Percentiles rank a stretch among this genome's conserved stretches.
Evolutionary conservation across 768 basidiomycete species (phyloP).

Genomic region (Lentinula sp.): DNA sequence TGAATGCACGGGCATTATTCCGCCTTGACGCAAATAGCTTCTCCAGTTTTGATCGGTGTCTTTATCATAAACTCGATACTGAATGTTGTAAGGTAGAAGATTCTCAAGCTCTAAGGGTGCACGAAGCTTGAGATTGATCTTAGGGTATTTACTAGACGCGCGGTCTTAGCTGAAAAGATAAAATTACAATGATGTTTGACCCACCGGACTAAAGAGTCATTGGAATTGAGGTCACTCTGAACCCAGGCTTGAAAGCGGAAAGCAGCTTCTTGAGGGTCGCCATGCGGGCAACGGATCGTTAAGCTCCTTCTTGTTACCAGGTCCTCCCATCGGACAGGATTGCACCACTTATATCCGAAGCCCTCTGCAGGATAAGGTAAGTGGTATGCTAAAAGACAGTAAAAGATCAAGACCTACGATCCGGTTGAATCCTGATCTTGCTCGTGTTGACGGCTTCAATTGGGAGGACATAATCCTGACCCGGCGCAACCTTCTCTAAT

Average conservation of each 20-base stretch:
- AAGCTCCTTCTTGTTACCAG: conserved; percentile 63
- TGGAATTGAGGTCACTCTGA: conserved; percentile 47
- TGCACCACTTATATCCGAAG: conserved; percentile 93
- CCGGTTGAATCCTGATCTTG: conserved; percentile 82
- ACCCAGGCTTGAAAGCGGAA: conserved; percentile 95
- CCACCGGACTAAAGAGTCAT: conserved; percentile 47
- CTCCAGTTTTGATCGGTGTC: conserved; percentile 91
- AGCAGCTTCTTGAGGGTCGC: conserved; percentile 73
- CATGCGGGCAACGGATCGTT: conserved; percentile 81
- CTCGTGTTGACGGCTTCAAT: conserved; percentile 83
- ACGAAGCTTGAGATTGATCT: conserved; percentile 77
- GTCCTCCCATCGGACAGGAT: conserved; percentile 86
- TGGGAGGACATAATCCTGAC: conserved; percentile 83
- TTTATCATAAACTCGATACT: conserved; percentile 97
- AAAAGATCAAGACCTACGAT: conserved; percentile 55
- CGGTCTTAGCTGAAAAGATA: conserved; percentile 1
- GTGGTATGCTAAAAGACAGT: background rate
- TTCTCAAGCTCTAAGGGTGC: conserved; percentile 97
- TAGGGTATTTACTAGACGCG: conserved; percentile 66
- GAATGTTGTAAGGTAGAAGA: conserved; percentile 86
- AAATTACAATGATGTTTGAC: background rate
- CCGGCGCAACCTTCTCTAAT: conserved; percentile 86
- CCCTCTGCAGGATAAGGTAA: conserved; percentile 53
- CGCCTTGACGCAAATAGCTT: conserved; percentile 89
- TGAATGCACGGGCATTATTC: conserved; percentile 93